Conservation (phyloP, 768 basidiomycete species). For the Lepiota venenata region DNA sequence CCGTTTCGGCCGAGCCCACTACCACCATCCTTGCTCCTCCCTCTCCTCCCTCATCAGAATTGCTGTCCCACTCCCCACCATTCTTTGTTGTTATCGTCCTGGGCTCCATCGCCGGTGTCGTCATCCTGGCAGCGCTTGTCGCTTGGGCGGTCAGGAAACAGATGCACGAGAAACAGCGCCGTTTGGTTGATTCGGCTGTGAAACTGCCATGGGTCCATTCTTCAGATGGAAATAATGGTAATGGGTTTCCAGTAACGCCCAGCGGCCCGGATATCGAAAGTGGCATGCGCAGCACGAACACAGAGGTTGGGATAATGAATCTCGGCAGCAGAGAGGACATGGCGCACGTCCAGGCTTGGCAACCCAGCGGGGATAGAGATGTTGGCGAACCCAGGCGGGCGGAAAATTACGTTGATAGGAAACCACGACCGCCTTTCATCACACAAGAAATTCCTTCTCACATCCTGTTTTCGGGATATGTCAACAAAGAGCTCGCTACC, state of each 20-base stretch:
- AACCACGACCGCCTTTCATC: constrained; percentile 14
- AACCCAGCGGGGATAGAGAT: constrained; percentile 37
- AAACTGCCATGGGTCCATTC: constrained; percentile 29
- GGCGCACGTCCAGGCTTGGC: constrained; percentile 28
- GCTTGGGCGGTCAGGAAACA: constrained; percentile 44
- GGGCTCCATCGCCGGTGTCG: constrained; percentile 41
- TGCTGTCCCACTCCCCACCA: constrained; percentile 30
- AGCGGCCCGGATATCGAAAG: constrained; percentile 19
- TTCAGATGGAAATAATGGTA: constrained; percentile 16
- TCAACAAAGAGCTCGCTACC: neutral
- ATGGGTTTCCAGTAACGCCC: constrained; percentile 19
- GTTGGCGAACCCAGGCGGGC: constrained; percentile 38
- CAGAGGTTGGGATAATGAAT: constrained; percentile 19
- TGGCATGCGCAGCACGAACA: constrained; percentile 1
- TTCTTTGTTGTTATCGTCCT: constrained; percentile 51
- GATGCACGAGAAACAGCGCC: constrained; percentile 28
- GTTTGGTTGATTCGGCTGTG: constrained; percentile 27
- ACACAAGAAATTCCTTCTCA: constrained; percentile 20
- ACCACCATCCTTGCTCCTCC: constrained; percentile 1
- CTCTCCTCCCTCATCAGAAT: constrained; percentile 7
- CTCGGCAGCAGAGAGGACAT: constrained; percentile 23
- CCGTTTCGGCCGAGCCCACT: constrained; percentile 9
- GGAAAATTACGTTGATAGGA: constrained; percentile 20
- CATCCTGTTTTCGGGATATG: constrained; percentile 20
- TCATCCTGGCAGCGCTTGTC: constrained; percentile 42